These are phyloP conservation scores for Hsuehochloa calcarea DNA, from an alignment of 176 grass and related monocot genomes.

Conservation along the genomic window DNA sequence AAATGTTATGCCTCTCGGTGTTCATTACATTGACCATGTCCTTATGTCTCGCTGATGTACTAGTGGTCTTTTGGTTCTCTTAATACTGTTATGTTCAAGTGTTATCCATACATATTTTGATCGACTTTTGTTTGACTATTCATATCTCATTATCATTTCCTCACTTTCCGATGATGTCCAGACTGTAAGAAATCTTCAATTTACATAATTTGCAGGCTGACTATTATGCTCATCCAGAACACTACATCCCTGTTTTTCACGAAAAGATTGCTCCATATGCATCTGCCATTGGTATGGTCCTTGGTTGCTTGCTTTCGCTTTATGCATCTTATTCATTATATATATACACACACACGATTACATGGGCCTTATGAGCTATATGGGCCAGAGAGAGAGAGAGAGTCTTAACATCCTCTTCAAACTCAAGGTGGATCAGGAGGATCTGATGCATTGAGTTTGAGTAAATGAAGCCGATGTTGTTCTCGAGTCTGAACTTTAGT, in stretches of 20 bases:
- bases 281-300: constrained; percentile 67
- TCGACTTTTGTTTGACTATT: background rate
- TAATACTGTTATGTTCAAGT: background rate
- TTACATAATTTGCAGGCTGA: constrained; percentile 52
- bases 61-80: background rate
- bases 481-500: too few species aligned
- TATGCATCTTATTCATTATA: background rate
- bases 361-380: too few species aligned
- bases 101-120: background rate
- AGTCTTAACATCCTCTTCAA: too few species aligned
- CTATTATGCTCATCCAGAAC: constrained; percentile 93
- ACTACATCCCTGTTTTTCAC: constrained; percentile 78
- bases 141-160: background rate
- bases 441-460: too few species aligned
- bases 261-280: constrained; percentile 93
- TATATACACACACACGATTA: too few species aligned
- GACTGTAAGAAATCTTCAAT: constrained; percentile 13
- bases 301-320: constrained; percentile 5
- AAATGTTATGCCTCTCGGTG: background rate
- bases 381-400: too few species aligned
- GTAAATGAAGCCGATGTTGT: too few species aligned
- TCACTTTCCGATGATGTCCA: background rate
- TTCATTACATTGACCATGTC: background rate
- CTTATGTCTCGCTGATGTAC: background rate
- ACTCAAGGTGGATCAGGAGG: too few species aligned